phyloP scores from a whole-genome alignment of 371 early-diverging fungal species.

The Rhizopus arrhizus region DNA sequence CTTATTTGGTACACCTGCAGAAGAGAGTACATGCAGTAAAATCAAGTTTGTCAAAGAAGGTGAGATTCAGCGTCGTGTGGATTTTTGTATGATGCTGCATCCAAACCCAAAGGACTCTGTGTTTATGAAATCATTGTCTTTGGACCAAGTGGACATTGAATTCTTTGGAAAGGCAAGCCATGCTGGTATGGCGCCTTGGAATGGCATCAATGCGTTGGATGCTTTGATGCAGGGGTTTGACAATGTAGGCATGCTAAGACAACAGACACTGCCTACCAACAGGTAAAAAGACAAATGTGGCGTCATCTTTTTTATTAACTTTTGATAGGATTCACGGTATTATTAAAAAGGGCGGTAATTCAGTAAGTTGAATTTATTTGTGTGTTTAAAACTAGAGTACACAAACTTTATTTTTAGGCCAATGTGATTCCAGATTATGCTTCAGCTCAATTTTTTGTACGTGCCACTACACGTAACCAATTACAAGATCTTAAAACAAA shows the following conservation, averaged over 20 bases:
- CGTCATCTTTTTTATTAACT: neutral
- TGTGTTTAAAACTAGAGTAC: slow-evolving; percentile 2
- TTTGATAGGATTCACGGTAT: slow-evolving; percentile 68
- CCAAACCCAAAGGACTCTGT: slow-evolving; percentile 35
- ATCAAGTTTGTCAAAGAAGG: slow-evolving; percentile 64
- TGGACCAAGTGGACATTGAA: slow-evolving; percentile 50
- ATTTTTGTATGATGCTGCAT: slow-evolving; percentile 75
- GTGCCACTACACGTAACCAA: slow-evolving; percentile 54
- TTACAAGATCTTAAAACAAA: slow-evolving; percentile 50
- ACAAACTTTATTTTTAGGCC: slow-evolving; percentile 6
- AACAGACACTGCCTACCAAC: slow-evolving; percentile 64
- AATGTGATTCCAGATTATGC: slow-evolving; percentile 67
- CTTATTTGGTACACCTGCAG: slow-evolving; percentile 83
- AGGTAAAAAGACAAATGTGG: slow-evolving; percentile 26
- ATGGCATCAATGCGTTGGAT: slow-evolving; percentile 78
- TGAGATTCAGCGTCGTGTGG: slow-evolving; percentile 59
- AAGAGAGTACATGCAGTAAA: slow-evolving; percentile 76
- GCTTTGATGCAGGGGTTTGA: slow-evolving; percentile 65
- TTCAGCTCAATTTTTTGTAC: slow-evolving; percentile 54
- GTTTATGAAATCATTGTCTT: slow-evolving; percentile 42
- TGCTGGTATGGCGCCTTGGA: slow-evolving; percentile 59
- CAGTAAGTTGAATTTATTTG: slow-evolving; percentile 44
- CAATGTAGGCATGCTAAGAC: slow-evolving; percentile 66
- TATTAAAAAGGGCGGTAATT: slow-evolving; percentile 68
- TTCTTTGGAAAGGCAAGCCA: slow-evolving; percentile 69